Conservation (phyloP, 768 basidiomycete species). For the Harrya chromipes region DNA sequence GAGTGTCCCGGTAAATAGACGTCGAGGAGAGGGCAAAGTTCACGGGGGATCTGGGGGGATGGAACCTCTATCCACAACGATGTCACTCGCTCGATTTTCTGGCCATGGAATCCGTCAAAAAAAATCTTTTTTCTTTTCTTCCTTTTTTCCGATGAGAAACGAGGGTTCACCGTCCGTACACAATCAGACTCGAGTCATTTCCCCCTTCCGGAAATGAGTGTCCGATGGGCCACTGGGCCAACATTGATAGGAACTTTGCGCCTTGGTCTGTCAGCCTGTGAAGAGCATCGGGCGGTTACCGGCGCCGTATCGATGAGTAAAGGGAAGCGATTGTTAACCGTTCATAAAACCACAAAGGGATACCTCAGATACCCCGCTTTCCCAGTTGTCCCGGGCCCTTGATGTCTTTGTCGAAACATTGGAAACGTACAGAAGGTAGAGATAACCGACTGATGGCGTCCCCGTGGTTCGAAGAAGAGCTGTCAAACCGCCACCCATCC, state of each 20-base stretch:
- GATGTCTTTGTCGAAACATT: not conserved
- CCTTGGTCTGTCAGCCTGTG: not conserved
- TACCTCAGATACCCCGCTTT: not conserved
- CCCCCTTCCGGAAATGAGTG: not conserved
- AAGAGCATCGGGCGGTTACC: not conserved
- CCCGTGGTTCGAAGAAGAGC: too few species aligned
- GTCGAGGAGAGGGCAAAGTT: not conserved
- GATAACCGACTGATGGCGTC: too few species aligned
- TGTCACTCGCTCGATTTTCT: not conserved
- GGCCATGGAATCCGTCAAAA: not conserved
- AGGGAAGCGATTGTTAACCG: not conserved
- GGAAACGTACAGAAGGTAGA: too few species aligned
- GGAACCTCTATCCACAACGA: not conserved
- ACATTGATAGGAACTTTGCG: not conserved
- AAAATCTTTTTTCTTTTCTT: not conserved
- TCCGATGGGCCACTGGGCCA: too few species aligned
- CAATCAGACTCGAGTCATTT: not conserved
- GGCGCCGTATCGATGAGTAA: too few species aligned
- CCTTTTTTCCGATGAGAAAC: not conserved
- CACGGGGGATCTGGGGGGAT: not conserved
- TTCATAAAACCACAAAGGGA: slow-evolving; percentile 1
- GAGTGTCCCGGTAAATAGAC: not conserved
- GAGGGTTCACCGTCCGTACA: not conserved
- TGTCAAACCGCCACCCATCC: too few species aligned
- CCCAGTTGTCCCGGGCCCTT: not conserved